Evolutionary conservation across 1,284 basidiomycete genomes (phyloP).

Genomic region (Cryptococcus amylolentus): DNA sequence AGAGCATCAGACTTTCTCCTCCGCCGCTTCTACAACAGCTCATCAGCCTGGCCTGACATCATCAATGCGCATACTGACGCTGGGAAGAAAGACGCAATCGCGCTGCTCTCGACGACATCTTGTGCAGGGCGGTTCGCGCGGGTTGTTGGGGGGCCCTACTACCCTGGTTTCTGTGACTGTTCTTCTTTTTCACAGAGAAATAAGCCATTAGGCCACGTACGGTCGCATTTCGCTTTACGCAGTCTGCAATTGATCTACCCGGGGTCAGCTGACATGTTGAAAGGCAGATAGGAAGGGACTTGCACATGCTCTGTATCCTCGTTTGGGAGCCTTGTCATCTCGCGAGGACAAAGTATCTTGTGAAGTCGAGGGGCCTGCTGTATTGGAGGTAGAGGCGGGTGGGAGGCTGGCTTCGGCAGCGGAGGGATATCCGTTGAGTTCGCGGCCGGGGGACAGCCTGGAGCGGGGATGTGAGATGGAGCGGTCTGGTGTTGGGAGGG

Average conservation of each 20-base stretch:
- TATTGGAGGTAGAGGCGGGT: background rate
- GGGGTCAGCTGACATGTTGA: background rate
- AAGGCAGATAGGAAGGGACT: slow-evolving; percentile 8
- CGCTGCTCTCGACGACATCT: slow-evolving; percentile 51
- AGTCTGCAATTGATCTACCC: slow-evolving; percentile 45
- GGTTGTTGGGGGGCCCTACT: slow-evolving; percentile 51
- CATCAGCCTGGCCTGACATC: background rate
- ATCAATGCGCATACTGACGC: slow-evolving; percentile 25
- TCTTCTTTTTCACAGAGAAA: background rate
- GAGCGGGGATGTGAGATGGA: slow-evolving; percentile 26
- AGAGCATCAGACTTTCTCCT: slow-evolving; percentile 24
- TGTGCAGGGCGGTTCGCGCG: slow-evolving; percentile 50
- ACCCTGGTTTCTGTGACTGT: background rate
- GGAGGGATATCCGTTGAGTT: slow-evolving; percentile 3
- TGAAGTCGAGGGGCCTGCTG: background rate
- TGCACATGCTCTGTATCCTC: slow-evolving; percentile 45
- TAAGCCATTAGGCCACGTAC: background rate
- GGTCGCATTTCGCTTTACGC: slow-evolving; percentile 52
- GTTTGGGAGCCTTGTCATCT: slow-evolving; percentile 32
- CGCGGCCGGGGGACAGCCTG: slow-evolving; percentile 33
- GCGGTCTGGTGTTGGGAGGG: no score
- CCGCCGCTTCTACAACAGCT: slow-evolving; percentile 31
- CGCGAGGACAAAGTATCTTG: slow-evolving; percentile 15
- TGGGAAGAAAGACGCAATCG: slow-evolving; percentile 50
- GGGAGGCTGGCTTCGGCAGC: background rate